Conservation (phyloP, 2,329 filamentous ascomycete species). For the Monilinia fructigena region DNA sequence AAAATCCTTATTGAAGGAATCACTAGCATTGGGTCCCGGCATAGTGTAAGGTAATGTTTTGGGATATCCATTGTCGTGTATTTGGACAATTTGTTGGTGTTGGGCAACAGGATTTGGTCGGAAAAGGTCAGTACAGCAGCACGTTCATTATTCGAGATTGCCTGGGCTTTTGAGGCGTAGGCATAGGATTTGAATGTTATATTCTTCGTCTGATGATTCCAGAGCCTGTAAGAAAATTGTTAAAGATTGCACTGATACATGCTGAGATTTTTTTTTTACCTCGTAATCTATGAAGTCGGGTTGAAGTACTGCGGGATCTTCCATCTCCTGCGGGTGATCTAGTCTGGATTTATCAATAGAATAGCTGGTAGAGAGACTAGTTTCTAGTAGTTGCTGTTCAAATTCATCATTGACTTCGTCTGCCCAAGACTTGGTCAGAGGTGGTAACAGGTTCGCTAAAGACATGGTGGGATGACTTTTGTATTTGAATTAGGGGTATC, state of each 20-base stretch:
- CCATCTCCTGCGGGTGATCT: background rate
- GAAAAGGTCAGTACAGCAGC: background rate
- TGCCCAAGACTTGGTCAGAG: conserved; percentile 6
- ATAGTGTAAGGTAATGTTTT: background rate
- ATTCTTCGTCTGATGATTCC: background rate
- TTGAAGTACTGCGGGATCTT: background rate
- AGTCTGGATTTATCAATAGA: background rate
- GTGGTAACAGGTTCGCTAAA: conserved; percentile 11
- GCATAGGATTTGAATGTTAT: background rate
- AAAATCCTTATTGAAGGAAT: background rate
- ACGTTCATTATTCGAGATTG: background rate
- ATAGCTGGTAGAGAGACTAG: background rate
- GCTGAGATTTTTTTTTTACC: background rate
- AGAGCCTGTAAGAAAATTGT: background rate
- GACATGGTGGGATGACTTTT: background rate
- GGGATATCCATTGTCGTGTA: background rate
- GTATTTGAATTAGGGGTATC: background rate
- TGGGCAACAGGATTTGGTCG: background rate
- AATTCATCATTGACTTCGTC: conserved; percentile 13
- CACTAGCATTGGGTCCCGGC: background rate
- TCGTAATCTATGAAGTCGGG: conserved; percentile 10
- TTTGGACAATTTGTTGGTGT: background rate
- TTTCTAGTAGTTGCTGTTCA: background rate
- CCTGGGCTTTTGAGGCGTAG: background rate
- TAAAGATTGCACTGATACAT: background rate